Evolutionary conservation across 768 basidiomycete species (phyloP).

Genomic region (Roridomyces roridus): DNA sequence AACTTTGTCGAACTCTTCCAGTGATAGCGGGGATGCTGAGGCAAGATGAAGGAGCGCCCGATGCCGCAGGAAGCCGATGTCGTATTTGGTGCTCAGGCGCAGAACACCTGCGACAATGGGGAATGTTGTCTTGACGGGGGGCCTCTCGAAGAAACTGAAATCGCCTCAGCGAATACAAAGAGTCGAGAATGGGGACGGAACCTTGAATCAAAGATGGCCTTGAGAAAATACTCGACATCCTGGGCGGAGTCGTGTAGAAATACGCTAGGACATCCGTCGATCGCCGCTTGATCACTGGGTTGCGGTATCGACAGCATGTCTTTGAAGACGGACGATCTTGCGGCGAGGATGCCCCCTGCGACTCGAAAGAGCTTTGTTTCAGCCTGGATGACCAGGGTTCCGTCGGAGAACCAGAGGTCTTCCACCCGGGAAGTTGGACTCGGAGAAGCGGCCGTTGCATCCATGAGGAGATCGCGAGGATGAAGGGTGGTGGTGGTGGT

Average conservation of each 20-base stretch:
- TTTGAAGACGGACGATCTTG: neutral
- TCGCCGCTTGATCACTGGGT: neutral
- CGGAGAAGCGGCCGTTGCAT: too few relatives aligned
- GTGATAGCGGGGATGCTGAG: too few relatives aligned
- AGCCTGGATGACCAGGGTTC: neutral
- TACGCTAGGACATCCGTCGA: neutral
- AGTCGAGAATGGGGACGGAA: neutral
- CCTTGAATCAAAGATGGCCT: slow-evolving; percentile 4
- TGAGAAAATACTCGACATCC: too few relatives aligned
- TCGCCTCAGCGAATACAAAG: neutral
- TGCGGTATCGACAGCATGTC: neutral
- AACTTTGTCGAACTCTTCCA: too few relatives aligned
- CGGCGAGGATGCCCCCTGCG: neutral
- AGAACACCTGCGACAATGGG: too few relatives aligned
- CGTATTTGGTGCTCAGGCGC: too few relatives aligned
- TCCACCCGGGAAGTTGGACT: neutral
- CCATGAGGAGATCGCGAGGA: too few relatives aligned
- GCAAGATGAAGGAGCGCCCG: too few relatives aligned
- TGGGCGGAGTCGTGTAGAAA: neutral
- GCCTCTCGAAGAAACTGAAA: too few relatives aligned
- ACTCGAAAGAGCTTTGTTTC: neutral
- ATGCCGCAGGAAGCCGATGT: too few relatives aligned
- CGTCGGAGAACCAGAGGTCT: neutral
- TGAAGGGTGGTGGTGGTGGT: too few relatives aligned
- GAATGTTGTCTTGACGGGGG: too few relatives aligned